Base-by-base conservation (phyloP, 257 asterid species). In the Anisodus tanguticus region DNA sequence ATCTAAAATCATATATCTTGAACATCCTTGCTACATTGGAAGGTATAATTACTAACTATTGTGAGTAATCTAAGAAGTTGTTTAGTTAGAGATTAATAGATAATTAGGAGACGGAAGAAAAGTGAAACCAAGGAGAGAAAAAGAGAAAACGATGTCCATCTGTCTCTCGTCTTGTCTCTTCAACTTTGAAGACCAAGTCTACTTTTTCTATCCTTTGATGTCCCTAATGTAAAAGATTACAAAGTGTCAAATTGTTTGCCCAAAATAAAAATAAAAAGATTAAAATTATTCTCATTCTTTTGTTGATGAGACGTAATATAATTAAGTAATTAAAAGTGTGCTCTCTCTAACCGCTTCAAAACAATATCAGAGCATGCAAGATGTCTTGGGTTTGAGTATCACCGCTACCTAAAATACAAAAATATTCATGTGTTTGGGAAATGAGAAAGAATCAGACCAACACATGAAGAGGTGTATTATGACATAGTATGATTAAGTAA, bases 41-140 rank as follows among this genome's bases (percentile, higher is more conserved):
- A 70, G 55, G 35, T 0, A 43, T 43, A 70, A 9, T 70, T 55
- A 9, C 37, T 17, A 0, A 47, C 35, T 58, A 71, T 71, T 6
- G 58, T 49, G 45, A 71, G 66, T 59, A 59, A 59, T 39, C n/a
- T 0, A n/a, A 45, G 58, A n/a, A 45, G 58, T n/a, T 71, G 0
- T 71, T 71, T 55, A 45, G 37, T 45, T 71, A 9, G 79, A n/a
- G 79, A 71, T 43, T 39, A 45, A 45, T n/a, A 71, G 22, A n/a
- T n/a, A 71, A 71, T 71, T n/a, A 17, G 79, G 39, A 43, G 79
- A 71, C 12, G 16, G 6, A 37, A 70, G 79, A 70, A 41, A 17
- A 70, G 35, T 70, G 79, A 41, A 41, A 70, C 37, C 17, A 17
- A 70, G 79, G 57, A 70, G 51, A 69, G 51, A 39, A 11, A 69